A percentile compares a stretch with the other conserved stretches of the same genome.
These are phyloP conservation scores for Dothidotthia symphoricarpi DNA, from an alignment of 2,329 filamentous ascomycete genomes.

Conservation along the genomic window DNA sequence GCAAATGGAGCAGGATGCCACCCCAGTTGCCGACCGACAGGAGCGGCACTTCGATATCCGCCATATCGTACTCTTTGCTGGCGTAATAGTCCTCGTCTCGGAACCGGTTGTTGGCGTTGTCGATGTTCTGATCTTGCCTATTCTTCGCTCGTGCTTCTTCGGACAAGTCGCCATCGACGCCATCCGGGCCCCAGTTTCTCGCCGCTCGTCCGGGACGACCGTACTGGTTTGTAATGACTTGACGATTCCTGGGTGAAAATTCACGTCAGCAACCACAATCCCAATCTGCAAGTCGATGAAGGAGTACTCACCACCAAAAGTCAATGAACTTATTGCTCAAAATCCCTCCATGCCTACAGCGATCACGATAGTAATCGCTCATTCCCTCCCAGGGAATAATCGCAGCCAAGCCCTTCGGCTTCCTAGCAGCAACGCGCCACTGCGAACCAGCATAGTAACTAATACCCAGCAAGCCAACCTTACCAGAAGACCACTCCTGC, in stretches of 20 bases:
- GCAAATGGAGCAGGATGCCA: slow-evolving; percentile 65
- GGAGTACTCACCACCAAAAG: slow-evolving; percentile 56
- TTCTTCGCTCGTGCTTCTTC: slow-evolving; percentile 54
- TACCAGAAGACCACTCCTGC: slow-evolving; percentile 52
- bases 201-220: slow-evolving; percentile 54
- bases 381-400: slow-evolving; percentile 59
- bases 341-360: slow-evolving; percentile 43
- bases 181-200: slow-evolving; percentile 56
- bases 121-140: slow-evolving; percentile 42
- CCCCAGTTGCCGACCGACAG: slow-evolving; percentile 70
- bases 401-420: slow-evolving; percentile 52
- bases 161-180: slow-evolving; percentile 58
- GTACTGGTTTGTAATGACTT: slow-evolving; percentile 68
- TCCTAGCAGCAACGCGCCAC: slow-evolving; percentile 55
- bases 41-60: slow-evolving; percentile 65
- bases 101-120: slow-evolving; percentile 50
- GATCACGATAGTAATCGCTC: slow-evolving; percentile 54
- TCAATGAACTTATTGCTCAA: slow-evolving; percentile 40
- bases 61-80: slow-evolving; percentile 63
- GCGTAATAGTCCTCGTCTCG: slow-evolving; percentile 64
- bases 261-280: neutral
- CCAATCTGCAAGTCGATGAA: neutral
- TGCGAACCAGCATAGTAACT: slow-evolving; percentile 56
- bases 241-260: slow-evolving; percentile 56
- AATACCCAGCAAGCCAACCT: slow-evolving; percentile 53